Conservation (phyloP, 108 stramenopile species). For the Epithemia pelagica region DNA sequence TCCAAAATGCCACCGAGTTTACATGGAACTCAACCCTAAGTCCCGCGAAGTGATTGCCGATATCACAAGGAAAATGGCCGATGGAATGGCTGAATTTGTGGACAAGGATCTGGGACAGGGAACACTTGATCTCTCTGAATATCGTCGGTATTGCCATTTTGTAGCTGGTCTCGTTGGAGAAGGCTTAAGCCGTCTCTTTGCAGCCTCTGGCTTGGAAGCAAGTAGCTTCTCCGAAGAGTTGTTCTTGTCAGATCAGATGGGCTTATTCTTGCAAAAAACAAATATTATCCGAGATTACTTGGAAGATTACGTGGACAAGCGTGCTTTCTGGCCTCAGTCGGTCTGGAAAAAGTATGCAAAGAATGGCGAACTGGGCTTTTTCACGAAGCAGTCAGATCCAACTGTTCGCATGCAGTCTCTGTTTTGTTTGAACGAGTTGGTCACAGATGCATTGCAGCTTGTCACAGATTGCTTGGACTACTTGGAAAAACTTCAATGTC, state of each 20-base stretch:
- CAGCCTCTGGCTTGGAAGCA: slow-evolving; percentile 70
- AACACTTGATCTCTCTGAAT: slow-evolving; percentile 79
- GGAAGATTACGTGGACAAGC: slow-evolving; percentile 98
- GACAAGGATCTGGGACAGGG: slow-evolving; percentile 96
- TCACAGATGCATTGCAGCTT: slow-evolving; percentile 94
- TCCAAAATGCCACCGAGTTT: slow-evolving; percentile 83
- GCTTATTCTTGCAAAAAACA: slow-evolving; percentile 97
- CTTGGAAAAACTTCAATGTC: slow-evolving; percentile 73
- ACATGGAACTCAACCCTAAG: slow-evolving; percentile 43
- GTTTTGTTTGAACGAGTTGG: slow-evolving; percentile 89
- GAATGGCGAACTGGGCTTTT: slow-evolving; percentile 80
- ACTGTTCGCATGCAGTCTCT: slow-evolving; percentile 37
- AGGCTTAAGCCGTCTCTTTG: slow-evolving; percentile 94
- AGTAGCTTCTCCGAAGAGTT: slow-evolving; percentile 51
- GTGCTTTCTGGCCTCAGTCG: slow-evolving; percentile 97
- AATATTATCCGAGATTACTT: slow-evolving; percentile 99
- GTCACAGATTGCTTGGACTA: slow-evolving; percentile 93
- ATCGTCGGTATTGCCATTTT: slow-evolving; percentile 97
- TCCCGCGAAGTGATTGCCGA: slow-evolving; percentile 84
- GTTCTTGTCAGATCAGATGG: slow-evolving; percentile 93
- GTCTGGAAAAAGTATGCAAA: slow-evolving; percentile 88
- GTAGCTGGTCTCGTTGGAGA: slow-evolving; percentile 98
- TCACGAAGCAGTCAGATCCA: slow-evolving; percentile 51
- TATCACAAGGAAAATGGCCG: slow-evolving; percentile 95
- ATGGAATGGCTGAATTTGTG: slow-evolving; percentile 98